Conservation (phyloP, 2,329 filamentous ascomycete species). For the Botrytis galanthina region DNA sequence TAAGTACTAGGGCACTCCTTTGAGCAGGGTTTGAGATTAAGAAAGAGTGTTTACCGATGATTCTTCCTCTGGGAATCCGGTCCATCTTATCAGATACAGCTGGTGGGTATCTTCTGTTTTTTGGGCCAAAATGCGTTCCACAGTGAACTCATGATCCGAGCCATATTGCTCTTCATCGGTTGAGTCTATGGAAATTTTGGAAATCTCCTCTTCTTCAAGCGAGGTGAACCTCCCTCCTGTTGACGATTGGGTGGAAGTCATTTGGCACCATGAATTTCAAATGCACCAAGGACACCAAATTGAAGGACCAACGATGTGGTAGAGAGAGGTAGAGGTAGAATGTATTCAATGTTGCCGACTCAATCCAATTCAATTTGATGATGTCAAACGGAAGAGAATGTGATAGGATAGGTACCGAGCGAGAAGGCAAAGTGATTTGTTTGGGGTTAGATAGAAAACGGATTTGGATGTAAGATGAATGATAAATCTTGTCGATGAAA, state of each 20-base stretch:
- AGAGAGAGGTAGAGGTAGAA: neutral
- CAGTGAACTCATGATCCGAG: slow-evolving; percentile 36
- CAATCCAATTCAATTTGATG: neutral
- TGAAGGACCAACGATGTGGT: neutral
- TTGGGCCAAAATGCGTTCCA: slow-evolving; percentile 53
- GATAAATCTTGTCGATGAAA: neutral
- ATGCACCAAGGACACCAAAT: neutral
- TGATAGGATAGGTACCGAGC: neutral
- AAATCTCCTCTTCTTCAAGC: slow-evolving; percentile 51
- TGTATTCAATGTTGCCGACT: neutral
- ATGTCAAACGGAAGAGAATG: neutral
- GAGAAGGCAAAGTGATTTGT: neutral
- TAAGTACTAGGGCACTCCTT: neutral
- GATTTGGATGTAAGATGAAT: neutral
- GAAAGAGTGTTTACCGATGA: slow-evolving; percentile 42
- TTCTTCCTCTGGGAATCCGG: slow-evolving; percentile 54
- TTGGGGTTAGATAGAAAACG: neutral
- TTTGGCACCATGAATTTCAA: neutral
- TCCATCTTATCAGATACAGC: slow-evolving; percentile 64
- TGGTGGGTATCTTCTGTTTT: slow-evolving; percentile 38
- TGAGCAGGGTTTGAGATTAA: neutral
- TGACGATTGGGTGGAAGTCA: neutral
- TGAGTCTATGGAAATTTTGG: slow-evolving; percentile 57
- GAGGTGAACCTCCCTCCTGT: neutral
- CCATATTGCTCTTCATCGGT: slow-evolving; percentile 35